Base-by-base conservation (phyloP, 768 basidiomycete genomes). In the Pleurotus djamor region DNA sequence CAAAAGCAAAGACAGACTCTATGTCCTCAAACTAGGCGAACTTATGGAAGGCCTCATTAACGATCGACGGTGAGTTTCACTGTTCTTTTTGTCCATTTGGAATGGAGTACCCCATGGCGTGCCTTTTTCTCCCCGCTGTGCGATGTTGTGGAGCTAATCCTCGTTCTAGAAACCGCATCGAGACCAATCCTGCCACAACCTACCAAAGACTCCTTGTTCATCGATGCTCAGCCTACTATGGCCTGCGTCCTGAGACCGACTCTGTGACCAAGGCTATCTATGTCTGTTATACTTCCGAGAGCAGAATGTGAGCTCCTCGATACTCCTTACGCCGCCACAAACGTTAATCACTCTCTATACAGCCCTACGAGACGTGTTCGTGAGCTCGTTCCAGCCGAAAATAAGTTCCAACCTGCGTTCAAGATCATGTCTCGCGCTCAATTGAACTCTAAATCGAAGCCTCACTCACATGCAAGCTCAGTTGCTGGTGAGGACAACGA, bases 171-270 rank as follows among this genome's bases (percentile, higher is more conserved):
- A 63, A 76, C 59, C 84, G 87, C 65, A 75, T 88, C 55, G 88
- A 92, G 60, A 70, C 92, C 59, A 77, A 77, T 2, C 87, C 93
- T 21, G 72, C 84, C 6, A 91, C 89, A 34, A 84, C 91, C 36
- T 94, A 94, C 73, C 92, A 94, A 71, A 86, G 91, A 33, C 79
- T 94, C 68, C 85, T 94, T 48, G 86, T 94, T 17, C 91, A 94
- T 70, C 87, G 92, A 65, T 94, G 92, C 67, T 88, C 90, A 3
- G 82, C 87, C 4, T 93, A 90, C 70, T 91, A 94, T 73, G 87
- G 76, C 67, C 78, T 94, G n/a, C 65, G 74, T 0, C 88, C 87
- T 3, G 92, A 94, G 67, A 82, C 73, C 48, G 91, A 94, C 68
- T 69, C 80, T 14, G 58, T 75, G 41, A 85, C 79, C 63, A 93